Evolutionary conservation across 352 stramenopile genomes (phyloP), one percentile per base, ranked within the genome.

Genomic region (Thraustochytrium striatum): DNA sequence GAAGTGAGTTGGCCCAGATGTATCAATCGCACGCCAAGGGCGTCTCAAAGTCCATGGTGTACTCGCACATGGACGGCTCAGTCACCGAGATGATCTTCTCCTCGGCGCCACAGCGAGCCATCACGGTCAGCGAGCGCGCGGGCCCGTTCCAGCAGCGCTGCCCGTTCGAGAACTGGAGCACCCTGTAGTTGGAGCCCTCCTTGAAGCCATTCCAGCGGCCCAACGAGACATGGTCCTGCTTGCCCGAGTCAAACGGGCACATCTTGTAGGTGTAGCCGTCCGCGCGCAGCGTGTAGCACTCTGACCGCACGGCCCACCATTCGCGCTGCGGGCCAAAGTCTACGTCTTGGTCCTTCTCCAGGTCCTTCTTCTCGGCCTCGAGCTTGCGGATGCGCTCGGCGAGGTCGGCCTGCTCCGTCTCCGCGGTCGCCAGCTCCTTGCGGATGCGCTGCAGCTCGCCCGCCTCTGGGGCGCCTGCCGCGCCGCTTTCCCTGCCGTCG

Each of bases 11-110:
- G n/a, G n/a, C n/a, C n/a, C n/a, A n/a, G n/a, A n/a, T n/a, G n/a
- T n/a, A n/a, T n/a, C n/a, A n/a, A n/a, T n/a, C n/a, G 65, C 90
- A 95, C 1, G 88, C 89, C 32, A 89, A 83, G 13, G 90, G 89
- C 2, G 89, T 91, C 36, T 87, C 87, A 33, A 95, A 82, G 83
- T 90, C 92, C 21, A 88, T 89, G 30, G 83, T 85, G 85, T 95
- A 95, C 41, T 93, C 88, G 72, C 91, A 95, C 2, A 87, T 94
- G 16, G 86, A 89, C 3, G 89, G 91, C 84, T 95, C 91, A 41
- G 93, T 88, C 25, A 95, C 85, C 0, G 86, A 83, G 33, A 83
- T 89, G 0, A 95, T 83, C 78, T 88, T 85, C 44, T 87, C 88
- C 0, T 86, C 85, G 0, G 85, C 82, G 0, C 87, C 88, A 57